Evolutionary conservation across 2,329 filamentous ascomycete species (phyloP), one percentile per base, ranked within the genome.

Genomic region (Thielaviopsis cerberus): DNA sequence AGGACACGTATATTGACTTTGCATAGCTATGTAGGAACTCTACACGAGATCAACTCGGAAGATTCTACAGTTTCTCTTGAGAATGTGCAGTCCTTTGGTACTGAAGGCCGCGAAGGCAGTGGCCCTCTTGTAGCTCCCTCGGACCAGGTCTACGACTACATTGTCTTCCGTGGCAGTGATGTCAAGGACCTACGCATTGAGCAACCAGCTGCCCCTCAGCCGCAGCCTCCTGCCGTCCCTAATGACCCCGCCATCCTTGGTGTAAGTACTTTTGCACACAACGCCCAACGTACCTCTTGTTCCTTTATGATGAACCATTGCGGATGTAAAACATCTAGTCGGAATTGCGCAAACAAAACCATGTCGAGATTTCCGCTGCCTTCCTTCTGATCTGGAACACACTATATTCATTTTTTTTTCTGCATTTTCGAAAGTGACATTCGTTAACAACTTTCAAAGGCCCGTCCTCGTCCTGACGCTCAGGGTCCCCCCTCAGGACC

Each of bases 361-460:
- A 76, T 95, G 90, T 94, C 83, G 90, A 95, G 81, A 84, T 86
- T 84, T 95, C 90, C 89, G 90, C 95, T 96, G 90, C 89, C 90
- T 96, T 96, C 90, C 90, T 96, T 95, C 89, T 96, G 89, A 95
- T 82, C 67, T 62, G 52, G 62, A 61, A 57, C 53, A 20, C 20
- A 17, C 30, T 53, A 22, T 15, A 53, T 34, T 41, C 22, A 52
- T 51, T 41, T 17, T 25, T 23, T 24, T 8, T 4, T 50, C 7
- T 37, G 54, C 51, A 58, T 48, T 45, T 54, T 30, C 15, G 22
- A 45, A 54, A 15, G 25, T 13, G 22, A 24, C 20, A 13, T 6
- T 51, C 6, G 22, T 20, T 27, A 25, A 25, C 15, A 53, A 37
- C 22, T 27, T 25, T 55, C 11, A 52, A 22, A 63, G 62, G 57